Evolutionary conservation across 1,284 basidiomycete species (phyloP).

Genomic region (Rhodotorula glutinis): DNA sequence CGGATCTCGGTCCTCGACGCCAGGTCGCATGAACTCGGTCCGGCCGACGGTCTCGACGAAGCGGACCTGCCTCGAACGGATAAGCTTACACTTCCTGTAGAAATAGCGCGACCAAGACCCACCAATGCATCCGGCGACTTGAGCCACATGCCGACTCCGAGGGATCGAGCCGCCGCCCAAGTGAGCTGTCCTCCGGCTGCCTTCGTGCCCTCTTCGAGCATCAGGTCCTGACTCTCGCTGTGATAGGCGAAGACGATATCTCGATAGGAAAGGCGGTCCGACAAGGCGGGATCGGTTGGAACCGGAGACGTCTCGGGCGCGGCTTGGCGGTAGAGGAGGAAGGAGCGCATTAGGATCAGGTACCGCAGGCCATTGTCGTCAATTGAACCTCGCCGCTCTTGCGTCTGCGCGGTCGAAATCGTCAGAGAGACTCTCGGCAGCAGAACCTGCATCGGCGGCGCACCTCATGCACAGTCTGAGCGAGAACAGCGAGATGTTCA

Average conservation of each 20-base stretch:
- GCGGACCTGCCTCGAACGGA: conserved; percentile 55
- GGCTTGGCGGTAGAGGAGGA: conserved; percentile 18
- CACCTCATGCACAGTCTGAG: conserved; percentile 83
- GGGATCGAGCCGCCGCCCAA: conserved; percentile 79
- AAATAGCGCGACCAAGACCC: conserved; percentile 43
- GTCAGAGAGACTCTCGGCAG: conserved; percentile 11
- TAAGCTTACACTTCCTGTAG: neutral
- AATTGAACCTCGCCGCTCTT: conserved; percentile 68
- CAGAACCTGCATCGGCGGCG: conserved; percentile 25
- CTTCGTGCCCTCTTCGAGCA: conserved; percentile 58
- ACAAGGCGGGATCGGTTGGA: neutral
- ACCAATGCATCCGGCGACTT: conserved; percentile 72
- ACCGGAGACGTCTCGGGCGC: neutral
- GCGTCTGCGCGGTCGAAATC: conserved; percentile 62
- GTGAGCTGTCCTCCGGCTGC: conserved; percentile 74
- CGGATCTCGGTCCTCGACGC: conserved; percentile 79
- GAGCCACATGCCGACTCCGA: conserved; percentile 87
- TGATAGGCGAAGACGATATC: conserved; percentile 95
- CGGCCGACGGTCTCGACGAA: conserved; percentile 88
- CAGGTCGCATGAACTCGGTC: conserved; percentile 73
- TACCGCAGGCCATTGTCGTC: conserved; percentile 87
- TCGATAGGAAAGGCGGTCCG: conserved; percentile 68
- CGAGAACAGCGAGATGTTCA: conserved; percentile 70
- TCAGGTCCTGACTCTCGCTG: conserved; percentile 82
- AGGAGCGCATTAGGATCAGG: conserved; percentile 60